Conservation (phyloP, 1,284 basidiomycete genomes). For the Pyrrhoderma lamaoense region DNA sequence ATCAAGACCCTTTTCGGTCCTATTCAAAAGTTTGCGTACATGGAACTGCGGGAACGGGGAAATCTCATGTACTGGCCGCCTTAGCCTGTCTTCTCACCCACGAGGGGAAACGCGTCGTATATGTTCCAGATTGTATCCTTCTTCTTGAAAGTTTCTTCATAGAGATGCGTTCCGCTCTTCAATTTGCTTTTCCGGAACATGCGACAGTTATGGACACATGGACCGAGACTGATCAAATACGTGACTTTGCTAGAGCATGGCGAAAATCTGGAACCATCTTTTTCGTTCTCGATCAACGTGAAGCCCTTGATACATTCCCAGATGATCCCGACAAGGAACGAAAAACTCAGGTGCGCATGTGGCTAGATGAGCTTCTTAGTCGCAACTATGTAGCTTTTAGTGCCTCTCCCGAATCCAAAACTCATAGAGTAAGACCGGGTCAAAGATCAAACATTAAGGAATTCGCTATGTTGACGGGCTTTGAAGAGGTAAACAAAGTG, state of each 20-base stretch:
- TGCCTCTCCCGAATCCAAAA: slow-evolving; percentile 11
- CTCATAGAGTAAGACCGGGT: slow-evolving; percentile 4
- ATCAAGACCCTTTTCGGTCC: slow-evolving; percentile 8
- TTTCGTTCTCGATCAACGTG: slow-evolving; percentile 13
- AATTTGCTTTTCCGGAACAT: slow-evolving; percentile 13
- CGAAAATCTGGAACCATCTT: slow-evolving; percentile 10
- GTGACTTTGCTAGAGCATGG: slow-evolving; percentile 13
- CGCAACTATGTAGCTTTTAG: slow-evolving; percentile 14
- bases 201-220: slow-evolving; percentile 11
- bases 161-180: slow-evolving; percentile 8
- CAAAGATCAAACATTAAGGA: slow-evolving; percentile 8
- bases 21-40: slow-evolving; percentile 9
- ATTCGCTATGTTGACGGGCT: slow-evolving; percentile 9
- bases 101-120: slow-evolving; percentile 13
- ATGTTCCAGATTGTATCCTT: slow-evolving; percentile 12
- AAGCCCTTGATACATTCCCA: slow-evolving; percentile 9
- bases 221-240: slow-evolving; percentile 4
- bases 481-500: slow-evolving; percentile 9
- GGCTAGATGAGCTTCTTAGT: slow-evolving; percentile 8
- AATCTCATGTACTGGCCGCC: slow-evolving; percentile 16
- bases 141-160: slow-evolving; percentile 13
- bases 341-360: slow-evolving; percentile 4
- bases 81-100: slow-evolving; percentile 13
- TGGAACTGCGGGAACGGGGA: slow-evolving; percentile 12
- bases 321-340: slow-evolving; percentile 11